A percentile compares a stretch with the other conserved stretches of the same genome.
These are phyloP conservation scores for Diutina siamensis DNA, from an alignment of 1,139 yeast species.

Conservation along the genomic window DNA sequence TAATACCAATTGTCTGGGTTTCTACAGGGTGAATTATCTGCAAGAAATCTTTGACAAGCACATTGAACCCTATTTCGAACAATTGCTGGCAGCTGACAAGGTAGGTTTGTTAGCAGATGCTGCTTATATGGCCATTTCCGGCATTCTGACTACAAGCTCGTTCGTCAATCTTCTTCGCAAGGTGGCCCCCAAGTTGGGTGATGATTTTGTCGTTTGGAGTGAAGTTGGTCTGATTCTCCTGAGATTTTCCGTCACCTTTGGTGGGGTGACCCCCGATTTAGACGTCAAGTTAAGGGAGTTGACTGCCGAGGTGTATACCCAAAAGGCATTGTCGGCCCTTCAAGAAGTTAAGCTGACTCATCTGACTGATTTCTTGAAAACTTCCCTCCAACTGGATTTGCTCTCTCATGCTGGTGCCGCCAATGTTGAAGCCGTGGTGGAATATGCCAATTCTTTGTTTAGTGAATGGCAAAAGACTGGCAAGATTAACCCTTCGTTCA, in stretches of 20 bases:
- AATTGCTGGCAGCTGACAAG: constrained; percentile 46
- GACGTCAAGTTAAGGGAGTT: constrained; percentile 24
- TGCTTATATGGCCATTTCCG: constrained; percentile 49
- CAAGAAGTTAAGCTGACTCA: background rate
- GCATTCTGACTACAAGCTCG: constrained; percentile 38
- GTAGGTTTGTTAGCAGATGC: constrained; percentile 61
- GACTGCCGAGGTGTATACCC: background rate
- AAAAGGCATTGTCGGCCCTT: background rate
- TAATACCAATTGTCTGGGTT: constrained; percentile 52
- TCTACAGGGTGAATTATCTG: constrained; percentile 58
- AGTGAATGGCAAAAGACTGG: constrained; percentile 22
- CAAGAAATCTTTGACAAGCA: constrained; percentile 30
- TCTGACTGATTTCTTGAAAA: background rate
- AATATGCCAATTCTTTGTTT: constrained; percentile 33
- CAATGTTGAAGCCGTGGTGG: background rate
- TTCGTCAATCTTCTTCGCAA: constrained; percentile 20
- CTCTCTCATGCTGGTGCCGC: background rate
- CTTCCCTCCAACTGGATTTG: constrained; percentile 4
- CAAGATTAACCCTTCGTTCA: constrained; percentile 43
- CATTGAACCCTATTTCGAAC: constrained; percentile 19
- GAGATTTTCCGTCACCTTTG: constrained; percentile 34
- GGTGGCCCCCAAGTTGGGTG: constrained; percentile 9
- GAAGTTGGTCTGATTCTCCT: constrained; percentile 39
- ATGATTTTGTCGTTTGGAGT: constrained; percentile 54
- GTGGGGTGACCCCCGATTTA: constrained; percentile 15